phyloP scores from a whole-genome alignment of 2,329 filamentous ascomycete genomes.

The Sporothrix brasiliensis region DNA sequence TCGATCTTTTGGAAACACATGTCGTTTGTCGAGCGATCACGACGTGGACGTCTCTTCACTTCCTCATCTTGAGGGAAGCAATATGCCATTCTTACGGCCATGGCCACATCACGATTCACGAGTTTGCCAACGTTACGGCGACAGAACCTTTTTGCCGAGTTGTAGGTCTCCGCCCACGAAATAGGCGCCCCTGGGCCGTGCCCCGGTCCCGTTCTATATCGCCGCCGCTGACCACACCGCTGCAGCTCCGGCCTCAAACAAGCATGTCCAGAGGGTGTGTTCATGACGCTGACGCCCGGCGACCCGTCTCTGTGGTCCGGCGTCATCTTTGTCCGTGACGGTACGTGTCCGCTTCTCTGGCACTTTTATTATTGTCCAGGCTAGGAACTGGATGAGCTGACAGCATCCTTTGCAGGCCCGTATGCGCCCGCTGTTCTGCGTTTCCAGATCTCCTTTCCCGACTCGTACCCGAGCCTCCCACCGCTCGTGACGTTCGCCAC shows the following conservation, averaged over 20 bases:
- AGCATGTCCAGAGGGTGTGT: conserved; percentile 82
- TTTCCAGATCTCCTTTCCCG: conserved; percentile 86
- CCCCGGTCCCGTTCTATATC: background rate
- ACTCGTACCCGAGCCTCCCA: conserved; percentile 75
- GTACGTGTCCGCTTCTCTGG: conserved; percentile 50
- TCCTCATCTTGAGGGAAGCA: background rate
- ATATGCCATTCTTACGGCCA: conserved; percentile 37
- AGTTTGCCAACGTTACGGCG: conserved; percentile 62
- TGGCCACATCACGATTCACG: conserved; percentile 52
- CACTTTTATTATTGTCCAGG: too few species aligned
- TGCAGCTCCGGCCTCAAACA: conserved; percentile 76
- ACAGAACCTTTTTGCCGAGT: conserved; percentile 79
- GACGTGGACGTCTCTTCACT: background rate
- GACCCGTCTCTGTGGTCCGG: conserved; percentile 84
- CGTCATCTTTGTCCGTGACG: conserved; percentile 88
- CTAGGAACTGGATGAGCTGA: background rate
- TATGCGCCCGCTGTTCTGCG: conserved; percentile 85
- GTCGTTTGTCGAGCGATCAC: conserved; percentile 2
- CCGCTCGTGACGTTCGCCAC: conserved; percentile 86
- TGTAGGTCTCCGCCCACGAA: conserved; percentile 57
- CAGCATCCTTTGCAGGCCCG: conserved; percentile 63
- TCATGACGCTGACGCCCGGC: conserved; percentile 79
- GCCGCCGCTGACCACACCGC: conserved; percentile 30
- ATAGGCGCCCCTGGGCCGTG: background rate
- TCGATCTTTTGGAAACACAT: conserved; percentile 23